These are phyloP conservation scores for Lactuca saligna DNA, from an alignment of 129 eudicot genomes.

Conservation along the genomic window DNA sequence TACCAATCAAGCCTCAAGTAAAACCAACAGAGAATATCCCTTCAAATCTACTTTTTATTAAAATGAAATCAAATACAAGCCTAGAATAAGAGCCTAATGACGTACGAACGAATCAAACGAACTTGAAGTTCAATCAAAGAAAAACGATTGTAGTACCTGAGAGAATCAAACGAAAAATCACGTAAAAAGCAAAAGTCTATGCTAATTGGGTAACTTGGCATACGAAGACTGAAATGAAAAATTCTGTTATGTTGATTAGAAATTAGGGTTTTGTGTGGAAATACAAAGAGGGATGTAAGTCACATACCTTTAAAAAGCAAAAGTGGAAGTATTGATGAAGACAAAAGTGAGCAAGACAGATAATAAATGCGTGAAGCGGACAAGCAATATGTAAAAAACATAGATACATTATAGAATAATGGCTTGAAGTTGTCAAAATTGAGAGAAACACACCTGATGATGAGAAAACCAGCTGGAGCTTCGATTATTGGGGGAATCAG, in stretches of 20 bases:
- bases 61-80: background rate
- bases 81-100: background rate
- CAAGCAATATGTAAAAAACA: background rate
- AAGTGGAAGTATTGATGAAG: conserved; percentile 39
- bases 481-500: background rate
- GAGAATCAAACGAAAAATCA: conserved; percentile 3
- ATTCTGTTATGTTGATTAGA: conserved; percentile 3
- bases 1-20: conserved; percentile 4
- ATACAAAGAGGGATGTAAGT: conserved; percentile 11
- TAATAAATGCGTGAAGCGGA: conserved; percentile 35
- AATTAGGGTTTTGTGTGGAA: conserved; percentile 30
- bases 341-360: conserved; percentile 42
- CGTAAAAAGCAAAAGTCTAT: background rate
- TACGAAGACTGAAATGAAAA: background rate
- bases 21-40: conserved; percentile 16
- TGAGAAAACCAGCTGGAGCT: conserved; percentile 18
- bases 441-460: conserved; percentile 23
- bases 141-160: conserved; percentile 20
- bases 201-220: background rate
- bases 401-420: conserved; percentile 1
- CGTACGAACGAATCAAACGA: conserved; percentile 4
- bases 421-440: conserved; percentile 10
- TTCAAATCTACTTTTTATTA: background rate
- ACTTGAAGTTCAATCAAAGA: conserved; percentile 1
- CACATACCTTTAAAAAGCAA: conserved; percentile 14